A percentile compares a stretch with the other conserved stretches of the same genome.
These are phyloP conservation scores for Phytophthora cryptogea DNA, from an alignment of 352 stramenopile species.

Conservation along the genomic window DNA sequence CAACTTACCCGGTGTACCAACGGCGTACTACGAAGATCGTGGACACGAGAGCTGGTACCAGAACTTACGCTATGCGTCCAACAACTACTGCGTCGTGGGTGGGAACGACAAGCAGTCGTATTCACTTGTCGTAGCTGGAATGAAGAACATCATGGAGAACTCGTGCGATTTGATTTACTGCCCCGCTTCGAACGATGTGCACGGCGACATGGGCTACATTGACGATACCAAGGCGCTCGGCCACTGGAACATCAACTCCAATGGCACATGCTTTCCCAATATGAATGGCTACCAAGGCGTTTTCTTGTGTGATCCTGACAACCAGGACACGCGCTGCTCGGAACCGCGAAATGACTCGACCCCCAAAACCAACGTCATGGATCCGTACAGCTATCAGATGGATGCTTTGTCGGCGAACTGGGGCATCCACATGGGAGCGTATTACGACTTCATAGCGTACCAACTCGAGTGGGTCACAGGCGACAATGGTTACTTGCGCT, in stretches of 20 bases:
- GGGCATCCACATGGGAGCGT: slow-evolving; percentile 63
- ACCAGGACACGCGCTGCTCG: slow-evolving; percentile 50
- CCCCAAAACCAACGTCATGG: slow-evolving; percentile 60
- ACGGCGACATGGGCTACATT: slow-evolving; percentile 58
- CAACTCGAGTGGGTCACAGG: slow-evolving; percentile 77
- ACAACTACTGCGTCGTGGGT: slow-evolving; percentile 52
- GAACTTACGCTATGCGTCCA: slow-evolving; percentile 58
- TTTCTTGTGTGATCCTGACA: slow-evolving; percentile 70
- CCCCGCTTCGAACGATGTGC: slow-evolving; percentile 55
- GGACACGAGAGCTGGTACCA: slow-evolving; percentile 60
- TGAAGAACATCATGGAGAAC: slow-evolving; percentile 52
- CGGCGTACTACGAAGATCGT: slow-evolving; percentile 39
- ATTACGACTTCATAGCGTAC: slow-evolving; percentile 65
- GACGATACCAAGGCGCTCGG: slow-evolving; percentile 42
- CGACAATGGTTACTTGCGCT: slow-evolving; percentile 66
- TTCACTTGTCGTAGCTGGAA: slow-evolving; percentile 42
- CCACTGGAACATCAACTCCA: slow-evolving; percentile 70
- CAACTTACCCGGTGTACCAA: slow-evolving; percentile 63
- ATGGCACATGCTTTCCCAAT: slow-evolving; percentile 63
- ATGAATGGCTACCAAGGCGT: slow-evolving; percentile 72
- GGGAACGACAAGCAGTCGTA: slow-evolving; percentile 51
- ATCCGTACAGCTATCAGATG: slow-evolving; percentile 74
- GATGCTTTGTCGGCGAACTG: slow-evolving; percentile 76
- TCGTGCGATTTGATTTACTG: slow-evolving; percentile 49
- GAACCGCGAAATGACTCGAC: slow-evolving; percentile 52